phyloP scores from a whole-genome alignment of 495 filamentous ascomycete species.

The Thozetella sp. region DNA sequence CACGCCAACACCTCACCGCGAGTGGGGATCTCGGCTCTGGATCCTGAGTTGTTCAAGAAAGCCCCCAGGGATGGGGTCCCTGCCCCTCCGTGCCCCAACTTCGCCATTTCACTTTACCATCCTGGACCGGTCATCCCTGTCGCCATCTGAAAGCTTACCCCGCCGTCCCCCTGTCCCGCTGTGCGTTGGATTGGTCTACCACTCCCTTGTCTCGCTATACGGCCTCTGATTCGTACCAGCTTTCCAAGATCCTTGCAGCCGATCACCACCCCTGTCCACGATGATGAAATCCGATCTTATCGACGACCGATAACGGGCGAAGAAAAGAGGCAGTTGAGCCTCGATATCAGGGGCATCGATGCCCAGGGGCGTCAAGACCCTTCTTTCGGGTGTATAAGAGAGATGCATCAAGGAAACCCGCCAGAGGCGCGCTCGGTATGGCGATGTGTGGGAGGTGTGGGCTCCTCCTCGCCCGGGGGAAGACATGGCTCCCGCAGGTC shows the following conservation, averaged over 20 bases:
- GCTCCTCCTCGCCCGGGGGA: no score
- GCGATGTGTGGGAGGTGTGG: background rate
- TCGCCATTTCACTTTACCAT: background rate
- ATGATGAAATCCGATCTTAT: constrained; percentile 2
- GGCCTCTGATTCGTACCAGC: background rate
- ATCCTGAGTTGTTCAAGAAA: no score
- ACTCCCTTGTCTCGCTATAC: background rate
- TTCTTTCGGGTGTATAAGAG: no score
- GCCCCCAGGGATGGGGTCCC: no score
- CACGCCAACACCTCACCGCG: no score
- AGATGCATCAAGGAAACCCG: no score
- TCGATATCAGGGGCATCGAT: background rate
- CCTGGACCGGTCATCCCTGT: background rate
- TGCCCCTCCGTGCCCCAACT: background rate
- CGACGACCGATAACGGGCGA: background rate
- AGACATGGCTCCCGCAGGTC: background rate
- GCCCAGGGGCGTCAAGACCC: background rate
- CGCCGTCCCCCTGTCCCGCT: background rate
- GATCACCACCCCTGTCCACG: constrained; percentile 1
- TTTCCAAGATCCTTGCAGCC: background rate
- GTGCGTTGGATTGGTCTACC: background rate
- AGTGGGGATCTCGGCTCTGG: no score
- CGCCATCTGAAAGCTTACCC: background rate
- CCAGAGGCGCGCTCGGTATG: no score
- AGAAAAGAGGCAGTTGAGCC: background rate